Percentiles rank a stretch among this genome's conserved stretches.
Evolutionary conservation across 805 yeast genomes (phyloP).

Genomic region (Wickerhamomyces queroliae): DNA sequence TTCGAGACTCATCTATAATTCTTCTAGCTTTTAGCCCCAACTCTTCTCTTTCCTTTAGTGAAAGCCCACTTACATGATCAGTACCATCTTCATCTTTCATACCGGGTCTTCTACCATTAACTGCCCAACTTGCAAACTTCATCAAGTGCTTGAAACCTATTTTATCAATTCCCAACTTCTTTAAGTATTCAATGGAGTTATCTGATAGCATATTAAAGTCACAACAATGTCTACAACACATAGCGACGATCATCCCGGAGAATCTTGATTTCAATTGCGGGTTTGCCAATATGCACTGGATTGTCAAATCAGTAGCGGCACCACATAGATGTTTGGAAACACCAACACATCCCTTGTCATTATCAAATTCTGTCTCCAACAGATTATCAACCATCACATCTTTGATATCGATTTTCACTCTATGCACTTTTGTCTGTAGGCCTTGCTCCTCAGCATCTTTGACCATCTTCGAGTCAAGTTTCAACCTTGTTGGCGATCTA

Average conservation of each 20-base stretch:
- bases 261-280: constrained; percentile 26
- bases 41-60: constrained; percentile 42
- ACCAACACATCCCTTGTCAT: constrained; percentile 36
- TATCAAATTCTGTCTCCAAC: constrained; percentile 22
- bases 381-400: constrained; percentile 54
- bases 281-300: constrained; percentile 51
- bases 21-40: constrained; percentile 69
- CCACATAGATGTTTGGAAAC: constrained; percentile 92
- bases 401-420: constrained; percentile 75
- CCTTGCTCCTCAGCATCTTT: constrained; percentile 39
- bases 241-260: constrained; percentile 70
- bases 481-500: constrained; percentile 71
- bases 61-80: constrained; percentile 42
- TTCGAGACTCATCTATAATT: constrained; percentile 69
- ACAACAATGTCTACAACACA: constrained; percentile 92
- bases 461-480: constrained; percentile 63
- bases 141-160: constrained; percentile 42
- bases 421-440: constrained; percentile 29
- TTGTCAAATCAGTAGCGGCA: constrained; percentile 84
- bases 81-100: constrained; percentile 31
- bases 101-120: constrained; percentile 54
- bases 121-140: constrained; percentile 85
- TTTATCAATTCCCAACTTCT: constrained; percentile 19
- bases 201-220: constrained; percentile 47
- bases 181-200: constrained; percentile 10